Conservation (phyloP, 306 rosid species). For the Rubus parviflorus region DNA sequence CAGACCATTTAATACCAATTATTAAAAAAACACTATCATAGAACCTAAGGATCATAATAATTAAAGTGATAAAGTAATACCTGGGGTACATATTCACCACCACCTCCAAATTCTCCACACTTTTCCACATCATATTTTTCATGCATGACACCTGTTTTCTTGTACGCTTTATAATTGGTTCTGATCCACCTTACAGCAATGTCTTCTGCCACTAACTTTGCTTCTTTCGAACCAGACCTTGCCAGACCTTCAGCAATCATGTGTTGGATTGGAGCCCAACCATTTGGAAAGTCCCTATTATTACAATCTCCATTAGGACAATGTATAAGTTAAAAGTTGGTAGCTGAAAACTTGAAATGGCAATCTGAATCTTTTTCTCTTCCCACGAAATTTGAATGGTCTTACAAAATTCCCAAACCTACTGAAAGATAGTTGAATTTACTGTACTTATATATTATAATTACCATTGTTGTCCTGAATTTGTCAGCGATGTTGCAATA, state of each 20-base stretch:
- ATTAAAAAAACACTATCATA: background rate
- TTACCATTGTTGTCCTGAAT: constrained; percentile 81
- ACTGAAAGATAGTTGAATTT: background rate
- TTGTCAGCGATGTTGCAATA: constrained; percentile 66
- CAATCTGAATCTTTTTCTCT: background rate
- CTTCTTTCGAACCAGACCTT: constrained; percentile 69
- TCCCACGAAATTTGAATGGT: background rate
- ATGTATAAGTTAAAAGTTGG: background rate
- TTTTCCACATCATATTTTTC: constrained; percentile 73
- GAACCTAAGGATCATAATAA: background rate
- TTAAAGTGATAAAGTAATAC: constrained; percentile 26
- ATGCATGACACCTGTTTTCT: constrained; percentile 76
- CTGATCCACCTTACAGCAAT: constrained; percentile 79
- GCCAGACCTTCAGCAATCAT: constrained; percentile 90
- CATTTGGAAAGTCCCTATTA: constrained; percentile 91
- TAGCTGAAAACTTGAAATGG: background rate
- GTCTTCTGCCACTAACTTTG: constrained; percentile 66
- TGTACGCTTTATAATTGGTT: constrained; percentile 67
- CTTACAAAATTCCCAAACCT: background rate
- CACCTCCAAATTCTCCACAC: constrained; percentile 81
- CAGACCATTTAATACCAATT: background rate
- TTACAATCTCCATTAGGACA: constrained; percentile 4
- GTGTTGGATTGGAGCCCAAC: constrained; percentile 96
- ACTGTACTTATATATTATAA: background rate
- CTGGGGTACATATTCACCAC: constrained; percentile 87